Conservation (phyloP, 176 grass and related monocot species). For the maize (Zea mays) region Zm-B73-REFERENCE-NAM-5.0 NC_050101.1:51983001-51983500, state of each 20-base stretch:
- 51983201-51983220: neutral
- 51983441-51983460: constrained; percentile 60
- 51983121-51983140: neutral
- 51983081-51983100: constrained; percentile 50
- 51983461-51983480: constrained; percentile 61
- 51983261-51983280: constrained; percentile 46
- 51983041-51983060: constrained; percentile 62
- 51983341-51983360: constrained; percentile 40
- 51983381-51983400: constrained; percentile 39
- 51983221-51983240: constrained; percentile 41
- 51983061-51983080: constrained; percentile 74
- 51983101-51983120: constrained; percentile 15
- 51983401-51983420: constrained; percentile 40
- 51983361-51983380: constrained; percentile 22
- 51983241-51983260: constrained; percentile 37
- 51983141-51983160: constrained; percentile 7
- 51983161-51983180: constrained; percentile 45
- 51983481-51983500: constrained; percentile 8
- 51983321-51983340: constrained; percentile 41
- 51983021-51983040: neutral
- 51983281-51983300: constrained; percentile 48
- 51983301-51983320: constrained; percentile 52
- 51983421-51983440: constrained; percentile 48
- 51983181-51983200: constrained; percentile 4
- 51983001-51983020: neutral